A percentile compares a stretch with the other conserved stretches of the same genome.
Conservation (phyloP, 768 basidiomycete species). For the Leucocoprinus leucothites region DNA sequence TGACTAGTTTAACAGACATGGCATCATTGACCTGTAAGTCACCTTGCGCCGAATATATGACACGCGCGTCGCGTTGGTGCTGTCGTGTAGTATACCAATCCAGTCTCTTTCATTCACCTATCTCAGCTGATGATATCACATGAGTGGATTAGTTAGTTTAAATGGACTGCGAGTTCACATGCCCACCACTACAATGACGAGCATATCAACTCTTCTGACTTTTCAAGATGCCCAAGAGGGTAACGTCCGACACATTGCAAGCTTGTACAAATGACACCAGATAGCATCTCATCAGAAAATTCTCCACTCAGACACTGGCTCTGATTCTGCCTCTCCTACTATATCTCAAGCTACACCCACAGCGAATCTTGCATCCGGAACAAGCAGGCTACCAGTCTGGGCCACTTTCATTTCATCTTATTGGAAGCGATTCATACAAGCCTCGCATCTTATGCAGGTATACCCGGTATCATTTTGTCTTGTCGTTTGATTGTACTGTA, state of each 20-base stretch:
- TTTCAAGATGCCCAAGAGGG: conserved; percentile 50
- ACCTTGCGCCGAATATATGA: too few species aligned
- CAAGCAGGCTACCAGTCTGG: neutral
- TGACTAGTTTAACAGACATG: too few species aligned
- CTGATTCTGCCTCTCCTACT: conserved; percentile 65
- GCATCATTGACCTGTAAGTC: too few species aligned
- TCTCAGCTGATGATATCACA: too few species aligned
- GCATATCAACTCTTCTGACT: conserved; percentile 37
- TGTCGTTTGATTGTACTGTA: neutral
- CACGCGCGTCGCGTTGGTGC: too few species aligned
- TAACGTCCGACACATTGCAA: conserved; percentile 33
- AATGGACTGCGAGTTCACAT: too few species aligned
- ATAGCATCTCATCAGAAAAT: conserved; percentile 63
- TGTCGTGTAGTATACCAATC: too few species aligned
- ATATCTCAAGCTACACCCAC: conserved; percentile 38
- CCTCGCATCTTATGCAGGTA: neutral
- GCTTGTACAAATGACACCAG: conserved; percentile 29
- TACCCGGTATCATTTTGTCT: neutral
- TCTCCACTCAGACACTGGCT: conserved; percentile 61
- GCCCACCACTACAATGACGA: neutral
- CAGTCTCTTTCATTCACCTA: too few species aligned
- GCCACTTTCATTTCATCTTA: conserved; percentile 21
- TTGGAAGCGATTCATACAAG: conserved; percentile 24
- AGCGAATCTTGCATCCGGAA: conserved; percentile 1
- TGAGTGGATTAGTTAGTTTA: too few species aligned